phyloP scores from a whole-genome alignment of 2,329 filamentous ascomycete genomes.

The Ascochyta rabiei region DNA sequence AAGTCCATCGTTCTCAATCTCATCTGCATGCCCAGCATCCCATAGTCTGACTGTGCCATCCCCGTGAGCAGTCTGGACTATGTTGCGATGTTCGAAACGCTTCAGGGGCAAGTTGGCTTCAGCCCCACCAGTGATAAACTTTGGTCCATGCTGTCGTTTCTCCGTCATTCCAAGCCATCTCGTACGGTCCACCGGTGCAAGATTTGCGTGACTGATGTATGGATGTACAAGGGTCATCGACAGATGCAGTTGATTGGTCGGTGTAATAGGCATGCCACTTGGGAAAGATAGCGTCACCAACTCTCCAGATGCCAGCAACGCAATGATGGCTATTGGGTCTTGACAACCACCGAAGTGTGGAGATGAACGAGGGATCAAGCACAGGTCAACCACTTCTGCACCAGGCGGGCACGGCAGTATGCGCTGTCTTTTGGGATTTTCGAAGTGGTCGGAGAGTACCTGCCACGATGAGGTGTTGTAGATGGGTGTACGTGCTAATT shows the following conservation, averaged over 20 bases:
- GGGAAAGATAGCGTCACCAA: slow-evolving; percentile 90
- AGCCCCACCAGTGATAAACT: slow-evolving; percentile 78
- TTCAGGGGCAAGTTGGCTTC: slow-evolving; percentile 73
- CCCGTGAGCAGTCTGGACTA: slow-evolving; percentile 85
- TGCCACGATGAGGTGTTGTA: slow-evolving; percentile 95
- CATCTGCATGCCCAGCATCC: slow-evolving; percentile 90
- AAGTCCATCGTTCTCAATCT: slow-evolving; percentile 83
- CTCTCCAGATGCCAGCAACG: slow-evolving; percentile 83
- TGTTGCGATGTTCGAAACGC: slow-evolving; percentile 80
- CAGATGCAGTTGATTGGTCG: slow-evolving; percentile 89
- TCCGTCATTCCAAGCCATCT: slow-evolving; percentile 93
- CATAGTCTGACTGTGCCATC: slow-evolving; percentile 92
- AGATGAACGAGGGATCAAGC: slow-evolving; percentile 78
- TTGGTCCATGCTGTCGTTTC: slow-evolving; percentile 76
- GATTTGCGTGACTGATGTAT: slow-evolving; percentile 74
- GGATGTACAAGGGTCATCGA: slow-evolving; percentile 89
- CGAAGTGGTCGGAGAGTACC: slow-evolving; percentile 76
- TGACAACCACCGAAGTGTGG: slow-evolving; percentile 88
- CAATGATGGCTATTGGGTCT: slow-evolving; percentile 85
- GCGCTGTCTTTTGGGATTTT: slow-evolving; percentile 72
- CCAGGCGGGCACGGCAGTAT: slow-evolving; percentile 77
- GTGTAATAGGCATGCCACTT: slow-evolving; percentile 85
- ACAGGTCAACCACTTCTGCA: slow-evolving; percentile 78
- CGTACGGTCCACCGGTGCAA: slow-evolving; percentile 77
- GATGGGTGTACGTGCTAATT: slow-evolving; percentile 84